Base-by-base conservation (phyloP, 2,329 filamentous ascomycete genomes). In the Cladosporium austrohemisphaericum region DNA sequence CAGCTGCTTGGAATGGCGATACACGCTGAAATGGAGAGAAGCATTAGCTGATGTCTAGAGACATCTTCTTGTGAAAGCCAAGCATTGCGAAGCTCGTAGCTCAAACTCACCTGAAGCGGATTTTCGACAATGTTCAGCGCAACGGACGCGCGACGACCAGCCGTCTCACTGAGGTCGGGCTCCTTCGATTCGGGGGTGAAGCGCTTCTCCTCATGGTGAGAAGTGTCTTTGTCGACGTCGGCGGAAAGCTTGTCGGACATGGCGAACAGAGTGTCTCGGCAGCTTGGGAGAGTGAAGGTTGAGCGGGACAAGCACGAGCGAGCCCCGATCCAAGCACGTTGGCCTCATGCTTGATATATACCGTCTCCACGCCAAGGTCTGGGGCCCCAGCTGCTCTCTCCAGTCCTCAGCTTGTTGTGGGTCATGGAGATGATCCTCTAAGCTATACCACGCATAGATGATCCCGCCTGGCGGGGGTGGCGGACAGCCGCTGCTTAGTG, bases 91-190 rank as follows among this genome's bases (percentile, higher is more conserved):
- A 20, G 9, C 14, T 36, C 9, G 33, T 10, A 10, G n/a, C n/a
- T n/a, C n/a, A n/a, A 3, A 48, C 66, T 61, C 54, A 74, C 72
- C 62, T 65, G 68, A 45, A 75, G 56, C 22, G 72, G 72, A 48
- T 75, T 75, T 58, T 72, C 61, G 50, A 76, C 68, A 43, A 76
- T 66, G 57, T 76, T 76, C 50, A 74, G 54, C 5, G 71, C 73
- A 14, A 71, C 62, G 2, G 72, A 73, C 11, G 58, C 54, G 41
- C 68, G 70, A 26, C 70, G 69, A 38, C 44, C 44, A 22, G 33
- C 44, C 6, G 44, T 47, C 33, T 47, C 44, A 13, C 23, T 47
- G 20, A 47, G 33, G 25, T 47, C 44, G 8, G 25, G 16, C 18
- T 19, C 44, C 14, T 45, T 23, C 13, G 35, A 31, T 13, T 28